Conservation (phyloP, 1,284 basidiomycete genomes). For the Leccinum fuscescens region DNA sequence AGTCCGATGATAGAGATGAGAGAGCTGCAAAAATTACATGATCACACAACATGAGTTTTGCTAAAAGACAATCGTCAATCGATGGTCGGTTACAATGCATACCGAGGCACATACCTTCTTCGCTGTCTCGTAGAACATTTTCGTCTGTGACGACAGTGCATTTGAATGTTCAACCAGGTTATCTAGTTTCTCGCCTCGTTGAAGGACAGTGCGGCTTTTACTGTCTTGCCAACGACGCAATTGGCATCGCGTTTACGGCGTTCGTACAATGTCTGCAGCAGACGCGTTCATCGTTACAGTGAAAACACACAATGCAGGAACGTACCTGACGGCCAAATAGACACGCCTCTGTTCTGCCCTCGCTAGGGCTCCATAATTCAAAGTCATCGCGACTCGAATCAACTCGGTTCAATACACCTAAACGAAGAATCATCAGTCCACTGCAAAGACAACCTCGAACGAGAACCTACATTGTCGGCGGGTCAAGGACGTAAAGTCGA, state of each 20-base stretch:
- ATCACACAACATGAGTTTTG: conserved; percentile 65
- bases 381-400: conserved; percentile 87
- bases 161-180: conserved; percentile 95
- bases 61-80: conserved; percentile 27
- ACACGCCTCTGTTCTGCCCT: conserved; percentile 78
- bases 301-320: not conserved
- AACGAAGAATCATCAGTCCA: conserved; percentile 5
- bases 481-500: conserved; percentile 87
- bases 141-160: conserved; percentile 86
- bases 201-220: conserved; percentile 71
- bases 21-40: conserved; percentile 40
- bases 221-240: conserved; percentile 78
- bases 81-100: not conserved
- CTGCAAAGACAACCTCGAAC: not conserved
- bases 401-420: conserved; percentile 68
- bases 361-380: conserved; percentile 91
- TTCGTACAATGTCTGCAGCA: conserved; percentile 75
- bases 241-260: conserved; percentile 78
- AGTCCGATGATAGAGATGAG: conserved; percentile 17
- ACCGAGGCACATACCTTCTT: conserved; percentile 68
- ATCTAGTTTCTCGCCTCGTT: conserved; percentile 96
- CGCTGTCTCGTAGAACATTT: conserved; percentile 94
- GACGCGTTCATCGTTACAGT: conserved; percentile 1
- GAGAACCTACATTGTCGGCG: conserved; percentile 63
- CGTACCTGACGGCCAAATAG: conserved; percentile 78